These are phyloP conservation scores for Lasiosphaeris hirsuta DNA, from an alignment of 495 filamentous ascomycete genomes.

Conservation along the genomic window DNA sequence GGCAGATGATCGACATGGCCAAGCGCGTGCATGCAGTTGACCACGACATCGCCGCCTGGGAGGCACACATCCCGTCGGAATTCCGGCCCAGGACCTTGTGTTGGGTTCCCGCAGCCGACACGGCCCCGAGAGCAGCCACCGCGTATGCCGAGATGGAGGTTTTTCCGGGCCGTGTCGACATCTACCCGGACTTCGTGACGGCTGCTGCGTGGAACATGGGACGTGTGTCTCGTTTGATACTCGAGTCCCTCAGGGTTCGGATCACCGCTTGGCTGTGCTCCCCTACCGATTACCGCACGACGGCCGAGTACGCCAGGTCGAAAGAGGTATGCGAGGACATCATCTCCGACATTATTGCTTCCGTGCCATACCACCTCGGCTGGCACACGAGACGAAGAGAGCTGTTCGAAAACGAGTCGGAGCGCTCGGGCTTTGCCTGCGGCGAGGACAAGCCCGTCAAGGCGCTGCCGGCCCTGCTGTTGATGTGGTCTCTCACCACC, in stretches of 20 bases:
- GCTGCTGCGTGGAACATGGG: constrained; percentile 45
- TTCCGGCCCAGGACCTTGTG: constrained; percentile 41
- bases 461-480: constrained; percentile 45
- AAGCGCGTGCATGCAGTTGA: constrained; percentile 37
- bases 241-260: constrained; percentile 42
- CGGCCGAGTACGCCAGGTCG: constrained; percentile 47
- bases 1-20: constrained; percentile 35
- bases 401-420: constrained; percentile 10
- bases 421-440: constrained; percentile 34
- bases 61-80: constrained; percentile 33
- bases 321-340: constrained; percentile 36
- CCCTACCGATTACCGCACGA: constrained; percentile 50
- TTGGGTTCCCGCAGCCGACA: constrained; percentile 43
- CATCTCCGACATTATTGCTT: constrained; percentile 49
- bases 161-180: constrained; percentile 51
- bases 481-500: constrained; percentile 33
- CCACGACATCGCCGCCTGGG: constrained; percentile 41
- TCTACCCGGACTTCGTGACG: constrained; percentile 48
- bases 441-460: constrained; percentile 38
- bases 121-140: constrained; percentile 26
- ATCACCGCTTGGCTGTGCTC: constrained; percentile 46
- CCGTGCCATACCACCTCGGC: constrained; percentile 51
- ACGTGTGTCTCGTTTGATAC: constrained; percentile 39
- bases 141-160: constrained; percentile 39
- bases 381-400: constrained; percentile 38